Base-by-base conservation (phyloP, 2,329 filamentous ascomycete genomes). In the Colletotrichum eleusines region DNA sequence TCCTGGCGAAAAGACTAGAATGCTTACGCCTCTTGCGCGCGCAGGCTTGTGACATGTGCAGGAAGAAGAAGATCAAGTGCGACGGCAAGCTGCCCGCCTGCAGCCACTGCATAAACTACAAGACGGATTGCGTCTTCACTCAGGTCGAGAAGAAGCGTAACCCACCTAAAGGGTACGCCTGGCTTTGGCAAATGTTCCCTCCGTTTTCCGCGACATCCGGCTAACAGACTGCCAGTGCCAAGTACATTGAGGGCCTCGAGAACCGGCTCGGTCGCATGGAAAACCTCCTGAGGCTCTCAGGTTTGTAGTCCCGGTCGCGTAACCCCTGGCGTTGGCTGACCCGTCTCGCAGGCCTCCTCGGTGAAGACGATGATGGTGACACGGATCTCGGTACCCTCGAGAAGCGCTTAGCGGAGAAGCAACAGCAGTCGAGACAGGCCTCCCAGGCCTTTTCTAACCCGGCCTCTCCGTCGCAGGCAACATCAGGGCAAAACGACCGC, bases 91-190 rank as follows among this genome's bases (percentile, higher is more conserved):
- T 97, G 82, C 95, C 96, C 46, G 91, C 94, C 72, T 99, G 96
- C 82, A 95, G 94, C 9, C 96, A 98, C 82, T 99, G 95, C 81
- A 92, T 92, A 80, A 98, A 98, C 81, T 98, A 98, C 86, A 98
- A 98, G 86, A 98, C 95, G 6, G 94, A 97, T 76, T 99, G 95
- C 81, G 89, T 97, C 76, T 98, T 98, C 79, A 98, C 96, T 0
- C 94, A 97, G 80, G 95, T 98, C 46, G 96, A 99, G 84, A 99
- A 99, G 90, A 99, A 99, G 87, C 89, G 96, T 70, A 96, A 93
- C 80, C 95, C 96, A 63, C 96, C 95, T 1, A 99, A 98, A 86
- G 95, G 96, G 94, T 97, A 87, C 74, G 88, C 68, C 35, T 35
- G 7, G 18, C 50, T 53, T 48, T 16, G 6, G n/a, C 40, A 64